Base-by-base conservation (phyloP, 2,329 filamentous ascomycete genomes). In the Cladorrhinum sp. region DNA sequence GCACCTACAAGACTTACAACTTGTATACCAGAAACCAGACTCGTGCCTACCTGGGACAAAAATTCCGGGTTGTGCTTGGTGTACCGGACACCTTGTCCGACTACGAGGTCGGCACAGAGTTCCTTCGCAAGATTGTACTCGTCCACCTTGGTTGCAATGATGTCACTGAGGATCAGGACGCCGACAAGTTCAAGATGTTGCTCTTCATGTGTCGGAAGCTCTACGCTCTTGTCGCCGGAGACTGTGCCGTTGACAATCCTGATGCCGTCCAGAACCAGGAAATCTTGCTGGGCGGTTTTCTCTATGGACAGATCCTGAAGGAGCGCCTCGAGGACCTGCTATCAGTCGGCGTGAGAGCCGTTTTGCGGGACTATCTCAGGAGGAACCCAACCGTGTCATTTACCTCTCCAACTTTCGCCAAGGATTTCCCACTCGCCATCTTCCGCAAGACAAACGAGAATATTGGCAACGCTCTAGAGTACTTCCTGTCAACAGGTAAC, bases 201-300 rank as follows among this genome's bases (percentile, higher is more conserved):
- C 80, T 98, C 49, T 96, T 98, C 77, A 98, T 98, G 93, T 90
- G 93, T 69, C 85, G 94, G 66, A 99, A 99, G 75, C 84, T 99
- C 30, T 99, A 99, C 72, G 86, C 93, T 14, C 81, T 99, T 54
- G 94, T 95, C 8, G 92, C 93, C 63, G 93, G 94, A 59, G 94
- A 97, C 66, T 98, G 94, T 73, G 84, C 92, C 3, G 86, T 93
- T 3, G 95, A 99, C 78, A 98, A 99, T 71, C 94, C 95, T 1
- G 95, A 99, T 82, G 92, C 95, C 10, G 89, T 97, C 18, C 93
- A 96, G 70, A 96, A 96, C 74, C 95, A 99, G 72, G 95, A 99
- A 75, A 89, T 98, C 61, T 80, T 99, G 23, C 84, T 99, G 1
- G 94, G 94, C 57, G 94, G 95, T 8, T 96, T 96, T 72, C 79